Conservation (phyloP, 805 yeast species). For the Pichia heedii region DNA sequence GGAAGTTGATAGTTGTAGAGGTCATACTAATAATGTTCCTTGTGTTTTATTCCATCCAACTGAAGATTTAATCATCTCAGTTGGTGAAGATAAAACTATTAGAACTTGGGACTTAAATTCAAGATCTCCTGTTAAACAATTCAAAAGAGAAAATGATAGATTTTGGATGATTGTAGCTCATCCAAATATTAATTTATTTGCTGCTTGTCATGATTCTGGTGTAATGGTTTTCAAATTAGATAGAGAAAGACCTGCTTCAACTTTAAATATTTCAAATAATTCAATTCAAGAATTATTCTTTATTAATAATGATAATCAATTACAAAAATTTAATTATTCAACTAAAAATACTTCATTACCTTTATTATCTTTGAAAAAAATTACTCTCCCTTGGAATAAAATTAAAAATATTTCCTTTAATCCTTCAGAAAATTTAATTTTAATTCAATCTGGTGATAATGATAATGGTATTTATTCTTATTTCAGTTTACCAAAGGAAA, state of each 20-base stretch:
- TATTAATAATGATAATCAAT: slow-evolving; percentile 77
- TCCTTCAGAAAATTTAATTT: slow-evolving; percentile 81
- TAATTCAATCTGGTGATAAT: slow-evolving; percentile 71
- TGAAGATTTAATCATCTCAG: slow-evolving; percentile 85
- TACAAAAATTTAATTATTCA: slow-evolving; percentile 67
- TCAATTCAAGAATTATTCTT: slow-evolving; percentile 42
- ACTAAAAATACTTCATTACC: slow-evolving; percentile 63
- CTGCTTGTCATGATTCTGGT: slow-evolving; percentile 95
- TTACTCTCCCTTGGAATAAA: slow-evolving; percentile 81
- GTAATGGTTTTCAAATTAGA: slow-evolving; percentile 96
- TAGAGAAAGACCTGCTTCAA: slow-evolving; percentile 88
- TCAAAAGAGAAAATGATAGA: slow-evolving; percentile 87
- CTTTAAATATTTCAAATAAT: slow-evolving; percentile 46
- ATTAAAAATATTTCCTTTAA: slow-evolving; percentile 81
- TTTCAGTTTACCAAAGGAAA: slow-evolving; percentile 72
- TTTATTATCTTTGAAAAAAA: slow-evolving; percentile 70
- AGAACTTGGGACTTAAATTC: slow-evolving; percentile 96
- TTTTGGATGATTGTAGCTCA: slow-evolving; percentile 91
- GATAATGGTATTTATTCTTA: slow-evolving; percentile 63
- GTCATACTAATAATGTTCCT: slow-evolving; percentile 90
- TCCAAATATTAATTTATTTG: slow-evolving; percentile 85
- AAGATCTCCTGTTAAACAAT: slow-evolving; percentile 88
- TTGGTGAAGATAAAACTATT: slow-evolving; percentile 91
- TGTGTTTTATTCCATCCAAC: slow-evolving; percentile 88
- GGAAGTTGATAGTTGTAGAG: slow-evolving; percentile 98